These are phyloP conservation scores for Cyberlindnera nakhonratchasimensis DNA, from an alignment of 805 yeast genomes.

Conservation along the genomic window DNA sequence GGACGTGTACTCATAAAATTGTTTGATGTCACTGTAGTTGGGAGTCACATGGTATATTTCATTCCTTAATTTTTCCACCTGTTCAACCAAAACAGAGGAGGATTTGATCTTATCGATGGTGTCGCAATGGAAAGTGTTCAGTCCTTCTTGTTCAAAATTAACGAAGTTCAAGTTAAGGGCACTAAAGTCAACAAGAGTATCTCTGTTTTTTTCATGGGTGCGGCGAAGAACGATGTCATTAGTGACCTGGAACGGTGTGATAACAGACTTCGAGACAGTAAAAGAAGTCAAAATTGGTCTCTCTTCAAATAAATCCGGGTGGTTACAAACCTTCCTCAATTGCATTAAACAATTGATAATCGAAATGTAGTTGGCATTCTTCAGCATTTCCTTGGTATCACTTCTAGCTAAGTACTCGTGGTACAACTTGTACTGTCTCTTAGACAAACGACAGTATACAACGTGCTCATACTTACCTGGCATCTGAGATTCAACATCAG, in stretches of 20 bases:
- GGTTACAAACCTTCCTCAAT: conserved; percentile 92
- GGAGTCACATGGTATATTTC: conserved; percentile 30
- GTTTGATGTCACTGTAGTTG: conserved; percentile 39
- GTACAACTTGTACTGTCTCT: conserved; percentile 85
- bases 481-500: conserved; percentile 98
- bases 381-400: conserved; percentile 88
- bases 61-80: conserved; percentile 40
- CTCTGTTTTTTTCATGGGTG: conserved; percentile 28
- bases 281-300: conserved; percentile 91
- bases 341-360: conserved; percentile 98
- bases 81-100: conserved; percentile 40
- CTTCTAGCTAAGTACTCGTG: conserved; percentile 98
- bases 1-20: conserved; percentile 57
- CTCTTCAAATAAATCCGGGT: conserved; percentile 94
- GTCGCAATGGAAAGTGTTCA: conserved; percentile 45
- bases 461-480: conserved; percentile 97
- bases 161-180: conserved; percentile 61
- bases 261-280: conserved; percentile 65
- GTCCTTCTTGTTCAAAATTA: conserved; percentile 31
- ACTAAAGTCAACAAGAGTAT: conserved; percentile 41
- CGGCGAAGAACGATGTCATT: conserved; percentile 39
- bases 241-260: conserved; percentile 41
- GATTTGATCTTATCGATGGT: conserved; percentile 46
- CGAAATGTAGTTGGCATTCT: conserved; percentile 90
- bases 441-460: conserved; percentile 85